Percentiles rank a stretch among this genome's conserved stretches.
These are phyloP conservation scores for Sporothrix euskadiensis DNA, from an alignment of 2,329 filamentous ascomycete species.

Conservation along the genomic window DNA sequence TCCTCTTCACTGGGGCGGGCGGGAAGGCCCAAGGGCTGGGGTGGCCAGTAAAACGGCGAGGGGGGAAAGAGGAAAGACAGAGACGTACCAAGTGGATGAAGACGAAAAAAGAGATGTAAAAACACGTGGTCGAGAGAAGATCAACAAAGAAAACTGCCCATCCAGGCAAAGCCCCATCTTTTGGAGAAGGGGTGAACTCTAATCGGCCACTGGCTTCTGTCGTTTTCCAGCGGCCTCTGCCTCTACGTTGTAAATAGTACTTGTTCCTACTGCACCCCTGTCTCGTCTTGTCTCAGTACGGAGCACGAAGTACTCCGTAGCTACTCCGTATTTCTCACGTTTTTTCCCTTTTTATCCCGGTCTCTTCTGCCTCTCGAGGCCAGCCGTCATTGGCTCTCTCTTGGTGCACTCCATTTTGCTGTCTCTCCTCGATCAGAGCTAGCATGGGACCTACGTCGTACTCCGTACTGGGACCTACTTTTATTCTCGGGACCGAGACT, in stretches of 20 bases:
- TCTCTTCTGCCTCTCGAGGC: neutral
- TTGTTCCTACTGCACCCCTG: neutral
- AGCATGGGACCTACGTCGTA: no score
- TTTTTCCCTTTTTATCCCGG: neutral
- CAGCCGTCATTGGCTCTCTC: neutral
- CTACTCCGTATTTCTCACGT: neutral
- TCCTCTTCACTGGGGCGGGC: neutral
- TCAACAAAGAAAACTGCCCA: neutral
- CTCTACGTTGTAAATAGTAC: no score
- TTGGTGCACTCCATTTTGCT: neutral
- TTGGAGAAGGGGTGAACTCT: neutral
- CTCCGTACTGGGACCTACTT: neutral
- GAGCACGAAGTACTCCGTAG: no score
- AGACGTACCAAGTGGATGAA: neutral
- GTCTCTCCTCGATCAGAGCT: neutral
- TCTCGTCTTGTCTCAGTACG: neutral
- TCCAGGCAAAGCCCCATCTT: neutral
- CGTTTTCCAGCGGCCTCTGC: neutral
- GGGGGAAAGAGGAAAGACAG: neutral
- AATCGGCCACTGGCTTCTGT: neutral
- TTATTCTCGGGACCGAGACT: constrained; percentile 12
- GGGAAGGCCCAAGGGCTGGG: neutral
- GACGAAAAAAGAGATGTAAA: neutral
- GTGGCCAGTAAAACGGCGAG: neutral
- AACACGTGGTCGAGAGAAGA: constrained; percentile 9